Percentiles rank a stretch among this genome's conserved stretches.
Conservation (phyloP, 148 eudicot genomes). For the Rhododendron griersonianum region DNA sequence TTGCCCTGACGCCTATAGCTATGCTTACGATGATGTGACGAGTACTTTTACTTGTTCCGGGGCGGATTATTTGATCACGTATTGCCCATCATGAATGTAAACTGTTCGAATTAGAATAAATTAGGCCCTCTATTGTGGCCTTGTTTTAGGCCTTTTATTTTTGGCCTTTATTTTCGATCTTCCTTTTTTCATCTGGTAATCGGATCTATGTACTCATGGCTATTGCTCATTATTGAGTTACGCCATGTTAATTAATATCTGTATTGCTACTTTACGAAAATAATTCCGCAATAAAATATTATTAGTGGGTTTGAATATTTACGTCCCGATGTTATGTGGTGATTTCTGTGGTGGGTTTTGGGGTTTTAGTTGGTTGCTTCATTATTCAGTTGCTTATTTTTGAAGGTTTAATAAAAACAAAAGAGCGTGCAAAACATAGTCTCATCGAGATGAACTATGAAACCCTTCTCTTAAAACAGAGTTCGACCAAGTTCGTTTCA, state of each 20-base stretch:
- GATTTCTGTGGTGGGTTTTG: background rate
- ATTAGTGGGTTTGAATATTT: background rate
- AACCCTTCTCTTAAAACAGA: no score
- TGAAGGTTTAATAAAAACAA: no score
- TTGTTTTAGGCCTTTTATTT: no score
- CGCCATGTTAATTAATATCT: background rate
- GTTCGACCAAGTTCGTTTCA: no score
- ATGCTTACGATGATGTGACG: conserved; percentile 76
- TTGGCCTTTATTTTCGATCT: no score
- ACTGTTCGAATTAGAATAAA: background rate
- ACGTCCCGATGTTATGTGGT: background rate
- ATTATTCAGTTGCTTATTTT: background rate
- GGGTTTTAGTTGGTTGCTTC: background rate
- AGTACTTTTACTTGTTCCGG: conserved; percentile 83
- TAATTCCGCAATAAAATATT: background rate
- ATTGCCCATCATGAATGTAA: conserved; percentile 37
- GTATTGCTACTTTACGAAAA: background rate
- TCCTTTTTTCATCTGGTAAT: no score
- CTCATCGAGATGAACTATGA: no score
- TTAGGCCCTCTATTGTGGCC: no score
- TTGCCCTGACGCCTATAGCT: conserved; percentile 77
- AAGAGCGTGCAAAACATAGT: background rate
- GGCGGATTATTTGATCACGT: conserved; percentile 63
- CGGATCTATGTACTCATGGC: no score
- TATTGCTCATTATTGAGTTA: no score